Base-by-base conservation (phyloP, 352 stramenopile genomes). In the Phytopythium kandeliae region DNA sequence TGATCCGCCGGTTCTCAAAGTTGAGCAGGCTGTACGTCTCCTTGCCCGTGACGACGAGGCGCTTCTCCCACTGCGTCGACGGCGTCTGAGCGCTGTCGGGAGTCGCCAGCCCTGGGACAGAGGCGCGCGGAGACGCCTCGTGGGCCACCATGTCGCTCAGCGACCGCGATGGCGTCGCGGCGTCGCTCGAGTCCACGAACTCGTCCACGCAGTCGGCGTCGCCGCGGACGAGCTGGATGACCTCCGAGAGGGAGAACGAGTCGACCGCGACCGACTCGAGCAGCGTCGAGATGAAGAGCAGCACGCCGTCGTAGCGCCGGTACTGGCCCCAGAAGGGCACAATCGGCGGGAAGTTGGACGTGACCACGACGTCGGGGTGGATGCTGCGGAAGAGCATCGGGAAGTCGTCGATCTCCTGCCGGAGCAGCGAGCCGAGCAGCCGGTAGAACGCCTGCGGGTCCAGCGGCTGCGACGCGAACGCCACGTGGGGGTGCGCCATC, bases 291-390 rank as follows among this genome's bases (percentile, higher is more conserved):
- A 92, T 85, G 51, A 87, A 92, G 2, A 92, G 54, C 25, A 92
- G 47, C 5, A 92, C 57, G 17, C 82, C 82, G 51, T 92, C 82
- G 35, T 91, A 92, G 9, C 82, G 79, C 28, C 82, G 73, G 48
- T 92, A 92, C 51, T 92, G 82, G 0, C 82, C 82, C 82, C 82
- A 92, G 53, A 92, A 92, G 16, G 82, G 82, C 13, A 92, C 82
- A 48, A 89, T 89, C 7, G 82, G 82, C n/a, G 82, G 82, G 54
- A 89, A 89, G 35, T 92, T 92, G 5, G 75, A 89, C 15, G 82
- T 92, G 31, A 92, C 56, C 4, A 92, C 63, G 17, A 92, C 57
- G 37, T 87, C 76, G 6, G 82, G 82, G 55, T 92, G 82, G 25
- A 92, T 82, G 46, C 71, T 91, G 16, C 79, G 79, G 46, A 89